phyloP scores from a whole-genome alignment of 106 monocot genomes.

The Cymbidium sinense region DNA sequence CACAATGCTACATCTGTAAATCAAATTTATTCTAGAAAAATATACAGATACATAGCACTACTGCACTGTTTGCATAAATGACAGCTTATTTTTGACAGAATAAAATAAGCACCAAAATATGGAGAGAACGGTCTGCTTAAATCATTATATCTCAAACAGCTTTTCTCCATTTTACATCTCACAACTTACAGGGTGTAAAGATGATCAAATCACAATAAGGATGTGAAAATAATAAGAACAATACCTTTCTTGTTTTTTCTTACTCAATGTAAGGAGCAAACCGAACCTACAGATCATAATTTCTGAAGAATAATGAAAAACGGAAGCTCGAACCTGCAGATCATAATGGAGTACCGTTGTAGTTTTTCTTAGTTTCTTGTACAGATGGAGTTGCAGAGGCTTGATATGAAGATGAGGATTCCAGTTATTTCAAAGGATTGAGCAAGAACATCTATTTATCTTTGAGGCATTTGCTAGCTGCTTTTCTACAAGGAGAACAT shows the following conservation, averaged over 20 bases:
- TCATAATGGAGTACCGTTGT: not conserved
- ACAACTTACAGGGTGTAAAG: no score
- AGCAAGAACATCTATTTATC: conserved; percentile 21
- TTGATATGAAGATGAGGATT: not conserved
- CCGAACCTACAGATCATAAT: not conserved
- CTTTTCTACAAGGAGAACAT: conserved; percentile 17
- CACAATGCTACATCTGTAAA: no score
- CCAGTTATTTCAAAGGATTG: conserved; percentile 17
- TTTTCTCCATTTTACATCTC: no score
- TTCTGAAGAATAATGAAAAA: not conserved
- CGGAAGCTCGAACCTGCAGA: not conserved
- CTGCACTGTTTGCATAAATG: no score
- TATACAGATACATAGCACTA: no score
- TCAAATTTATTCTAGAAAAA: no score
- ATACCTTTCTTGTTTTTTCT: not conserved
- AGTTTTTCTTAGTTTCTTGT: not conserved
- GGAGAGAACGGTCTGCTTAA: not conserved
- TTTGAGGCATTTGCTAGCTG: conserved; percentile 26
- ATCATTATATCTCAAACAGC: not conserved
- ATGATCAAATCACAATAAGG: not conserved
- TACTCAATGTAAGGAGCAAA: not conserved
- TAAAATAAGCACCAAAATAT: no score
- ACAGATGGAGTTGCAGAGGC: not conserved
- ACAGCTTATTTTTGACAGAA: no score
- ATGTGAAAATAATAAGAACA: not conserved